phyloP scores from a whole-genome alignment of 805 yeast genomes.

The Pichia scutulata region DNA sequence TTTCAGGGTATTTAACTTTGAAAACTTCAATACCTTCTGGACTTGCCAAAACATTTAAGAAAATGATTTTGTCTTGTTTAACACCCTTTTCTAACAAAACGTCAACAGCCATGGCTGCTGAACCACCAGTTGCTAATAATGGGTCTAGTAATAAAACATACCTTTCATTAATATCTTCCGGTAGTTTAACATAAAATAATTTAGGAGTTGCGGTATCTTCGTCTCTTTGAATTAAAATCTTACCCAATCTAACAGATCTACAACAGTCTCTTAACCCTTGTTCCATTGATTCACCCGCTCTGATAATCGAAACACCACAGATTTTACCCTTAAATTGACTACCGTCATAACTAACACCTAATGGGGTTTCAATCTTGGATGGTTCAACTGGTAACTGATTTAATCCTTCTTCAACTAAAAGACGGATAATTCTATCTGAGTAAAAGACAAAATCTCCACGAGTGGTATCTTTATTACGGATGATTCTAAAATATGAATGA shows the following conservation, averaged over 20 bases:
- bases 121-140: constrained; percentile 98
- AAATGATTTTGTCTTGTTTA: constrained; percentile 76
- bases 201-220: constrained; percentile 95
- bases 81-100: constrained; percentile 85
- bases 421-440: constrained; percentile 87
- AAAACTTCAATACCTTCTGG: constrained; percentile 89
- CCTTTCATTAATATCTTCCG: constrained; percentile 82
- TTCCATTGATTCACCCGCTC: constrained; percentile 99
- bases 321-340: constrained; percentile 82
- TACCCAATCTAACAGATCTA: constrained; percentile 92
- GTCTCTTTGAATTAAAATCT: constrained; percentile 93
- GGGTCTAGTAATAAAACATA: constrained; percentile 92
- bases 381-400: constrained; percentile 87
- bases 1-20: constrained; percentile 69
- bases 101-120: constrained; percentile 95
- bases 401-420: constrained; percentile 91
- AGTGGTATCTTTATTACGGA: constrained; percentile 71
- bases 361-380: constrained; percentile 62
- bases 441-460: constrained; percentile 94
- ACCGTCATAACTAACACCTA: constrained; percentile 66
- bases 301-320: constrained; percentile 95
- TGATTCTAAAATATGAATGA: constrained; percentile 39
- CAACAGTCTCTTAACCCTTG: constrained; percentile 97
- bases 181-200: constrained; percentile 87
- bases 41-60: constrained; percentile 84